A percentile compares a stretch with the other conserved stretches of the same genome.
These are phyloP conservation scores for Hura crepitans DNA, from an alignment of 441 rosid species.

Conservation along the genomic window DNA sequence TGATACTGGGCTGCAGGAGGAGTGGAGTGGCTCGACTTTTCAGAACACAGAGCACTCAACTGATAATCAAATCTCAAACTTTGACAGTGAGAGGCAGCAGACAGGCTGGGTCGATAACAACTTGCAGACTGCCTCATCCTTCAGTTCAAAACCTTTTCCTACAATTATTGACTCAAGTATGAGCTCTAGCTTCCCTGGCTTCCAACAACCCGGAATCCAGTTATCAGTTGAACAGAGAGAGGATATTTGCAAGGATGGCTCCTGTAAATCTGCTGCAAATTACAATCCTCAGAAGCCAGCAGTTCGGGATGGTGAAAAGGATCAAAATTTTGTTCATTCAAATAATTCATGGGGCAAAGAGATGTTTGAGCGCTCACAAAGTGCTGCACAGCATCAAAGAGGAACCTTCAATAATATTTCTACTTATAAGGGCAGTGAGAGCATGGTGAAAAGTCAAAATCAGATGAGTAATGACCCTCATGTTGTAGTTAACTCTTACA, in stretches of 20 bases:
- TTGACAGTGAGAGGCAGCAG: slow-evolving; percentile 33
- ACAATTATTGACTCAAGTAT: background rate
- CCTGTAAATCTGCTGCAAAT: slow-evolving; percentile 13
- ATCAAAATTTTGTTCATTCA: slow-evolving; percentile 6
- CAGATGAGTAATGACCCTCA: slow-evolving; percentile 13
- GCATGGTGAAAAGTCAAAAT: slow-evolving; percentile 12
- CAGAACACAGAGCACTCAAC: slow-evolving; percentile 30
- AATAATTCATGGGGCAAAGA: slow-evolving; percentile 14
- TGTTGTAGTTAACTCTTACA: background rate
- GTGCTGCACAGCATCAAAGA: slow-evolving; percentile 5
- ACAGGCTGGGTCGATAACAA: slow-evolving; percentile 36
- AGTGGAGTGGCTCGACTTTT: slow-evolving; percentile 47
- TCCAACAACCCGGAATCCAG: slow-evolving; percentile 17
- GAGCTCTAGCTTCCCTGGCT: slow-evolving; percentile 21
- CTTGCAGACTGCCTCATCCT: slow-evolving; percentile 25
- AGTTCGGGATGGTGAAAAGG: background rate
- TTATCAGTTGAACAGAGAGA: slow-evolving; percentile 14
- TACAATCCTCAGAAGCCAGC: slow-evolving; percentile 17
- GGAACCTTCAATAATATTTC: slow-evolving; percentile 4
- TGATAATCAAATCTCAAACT: slow-evolving; percentile 23
- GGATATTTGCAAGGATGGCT: slow-evolving; percentile 10
- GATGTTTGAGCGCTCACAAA: slow-evolving; percentile 13
- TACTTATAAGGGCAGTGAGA: background rate
- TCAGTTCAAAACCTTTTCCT: slow-evolving; percentile 19
- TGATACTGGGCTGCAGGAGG: slow-evolving; percentile 43